These are phyloP conservation scores for Heimioporus punctisporus DNA, from an alignment of 1,284 basidiomycete genomes.

Conservation along the genomic window DNA sequence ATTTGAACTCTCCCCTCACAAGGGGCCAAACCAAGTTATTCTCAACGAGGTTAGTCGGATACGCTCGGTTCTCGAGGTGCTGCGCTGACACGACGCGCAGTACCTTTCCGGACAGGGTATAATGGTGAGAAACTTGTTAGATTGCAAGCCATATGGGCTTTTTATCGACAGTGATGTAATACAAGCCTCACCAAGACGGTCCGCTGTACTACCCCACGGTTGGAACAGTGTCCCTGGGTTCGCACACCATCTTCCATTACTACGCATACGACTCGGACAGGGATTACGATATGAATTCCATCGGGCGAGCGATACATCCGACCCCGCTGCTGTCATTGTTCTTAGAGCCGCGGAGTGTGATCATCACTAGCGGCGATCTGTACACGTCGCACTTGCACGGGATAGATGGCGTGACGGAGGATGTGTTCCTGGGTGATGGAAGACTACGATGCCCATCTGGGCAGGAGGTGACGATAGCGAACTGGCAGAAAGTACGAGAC, in stretches of 20 bases:
- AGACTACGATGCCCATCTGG: slow-evolving; percentile 17
- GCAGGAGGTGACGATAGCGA: slow-evolving; percentile 50
- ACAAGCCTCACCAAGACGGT: slow-evolving; percentile 92
- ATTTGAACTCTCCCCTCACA: slow-evolving; percentile 64
- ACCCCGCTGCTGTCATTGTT: slow-evolving; percentile 73
- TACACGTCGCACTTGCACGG: slow-evolving; percentile 80
- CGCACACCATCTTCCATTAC: slow-evolving; percentile 85
- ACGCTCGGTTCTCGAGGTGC: slow-evolving; percentile 5
- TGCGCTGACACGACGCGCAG: slow-evolving; percentile 37
- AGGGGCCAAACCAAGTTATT: slow-evolving; percentile 83
- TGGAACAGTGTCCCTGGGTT: slow-evolving; percentile 87
- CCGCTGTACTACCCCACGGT: slow-evolving; percentile 89
- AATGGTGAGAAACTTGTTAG: slow-evolving; percentile 55
- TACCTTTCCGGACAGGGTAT: slow-evolving; percentile 94
- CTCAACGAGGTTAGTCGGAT: slow-evolving; percentile 70
- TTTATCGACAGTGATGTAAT: slow-evolving; percentile 4
- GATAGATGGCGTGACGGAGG: slow-evolving; percentile 57
- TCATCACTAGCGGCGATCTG: slow-evolving; percentile 72
- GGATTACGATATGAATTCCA: slow-evolving; percentile 12
- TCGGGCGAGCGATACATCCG: slow-evolving; percentile 59
- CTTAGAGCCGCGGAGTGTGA: slow-evolving; percentile 80
- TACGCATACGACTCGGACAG: slow-evolving; percentile 56
- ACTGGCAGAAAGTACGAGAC: slow-evolving; percentile 51
- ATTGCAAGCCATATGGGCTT: not conserved
- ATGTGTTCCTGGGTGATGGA: slow-evolving; percentile 39